phyloP scores from a whole-genome alignment of 2,329 filamentous ascomycete species.

The Colletotrichum salicis region DNA sequence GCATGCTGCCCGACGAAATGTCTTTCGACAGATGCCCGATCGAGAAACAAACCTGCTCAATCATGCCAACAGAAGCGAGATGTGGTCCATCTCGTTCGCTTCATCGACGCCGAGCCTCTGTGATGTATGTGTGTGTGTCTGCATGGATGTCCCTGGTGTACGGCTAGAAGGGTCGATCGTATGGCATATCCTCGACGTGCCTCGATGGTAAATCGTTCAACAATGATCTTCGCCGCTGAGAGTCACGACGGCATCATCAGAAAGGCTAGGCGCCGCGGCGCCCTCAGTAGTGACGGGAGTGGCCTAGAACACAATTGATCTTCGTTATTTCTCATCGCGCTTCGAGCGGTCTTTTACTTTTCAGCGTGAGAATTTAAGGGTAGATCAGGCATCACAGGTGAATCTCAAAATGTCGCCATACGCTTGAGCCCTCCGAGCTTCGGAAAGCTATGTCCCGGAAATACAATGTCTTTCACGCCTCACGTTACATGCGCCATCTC shows the following conservation, averaged over 20 bases:
- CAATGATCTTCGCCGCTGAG: not conserved
- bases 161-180: not conserved
- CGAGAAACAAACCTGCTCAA: not conserved
- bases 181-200: not conserved
- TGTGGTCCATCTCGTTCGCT: not conserved
- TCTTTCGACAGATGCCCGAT: not conserved
- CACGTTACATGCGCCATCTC: conserved; percentile 11
- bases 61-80: not conserved
- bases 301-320: conserved; percentile 24
- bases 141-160: not conserved
- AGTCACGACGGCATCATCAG: not conserved
- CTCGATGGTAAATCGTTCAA: not conserved
- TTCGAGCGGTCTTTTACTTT: not conserved
- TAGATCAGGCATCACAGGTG: too few species aligned
- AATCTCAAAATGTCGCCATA: not conserved
- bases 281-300: conserved; percentile 9
- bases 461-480: not conserved
- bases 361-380: not conserved
- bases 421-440: not conserved
- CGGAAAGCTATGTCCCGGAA: conserved; percentile 8
- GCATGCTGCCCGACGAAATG: not conserved
- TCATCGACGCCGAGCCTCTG: not conserved
- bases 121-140: not conserved
- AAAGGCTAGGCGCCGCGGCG: not conserved
- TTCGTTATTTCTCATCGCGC: conserved; percentile 11